Evolutionary conservation across 192 early-diverging fungal species (phyloP), one percentile per base, ranked within the genome.

Genomic region (Mortierella alpina): DNA sequence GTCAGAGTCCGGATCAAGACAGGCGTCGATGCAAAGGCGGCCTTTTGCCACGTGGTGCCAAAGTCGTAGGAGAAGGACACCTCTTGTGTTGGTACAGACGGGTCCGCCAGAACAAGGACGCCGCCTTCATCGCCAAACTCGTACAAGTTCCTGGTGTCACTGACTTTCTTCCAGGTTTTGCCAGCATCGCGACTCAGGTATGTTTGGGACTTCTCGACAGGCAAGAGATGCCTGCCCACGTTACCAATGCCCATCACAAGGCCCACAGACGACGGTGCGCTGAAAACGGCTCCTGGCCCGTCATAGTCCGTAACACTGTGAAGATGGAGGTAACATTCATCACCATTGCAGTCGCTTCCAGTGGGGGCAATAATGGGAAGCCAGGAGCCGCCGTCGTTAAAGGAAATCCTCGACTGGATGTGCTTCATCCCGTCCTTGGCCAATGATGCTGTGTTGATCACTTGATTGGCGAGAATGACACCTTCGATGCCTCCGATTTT

Each of bases 81-180:
- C 14, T 86, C 79, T 64, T 93, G 86, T 2, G 93, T 93, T 0
- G 96, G 88, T 4, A 67, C 84, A 49, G 91, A 86, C 52, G 97
- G 92, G 61, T 93, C 90, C 0, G 93, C 86, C 2, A 97, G 45
- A 51, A 95, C 84, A 11, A 98, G 68, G 15, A 99, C 80, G 0
- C 89, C 90, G n/a, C 98, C 98, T 60, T 96, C 93, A 70, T 98
- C 96, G 40, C 93, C 95, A 85, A 97, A 94, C 70, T 94, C 96
- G 71, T 93, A 92, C 63, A 93, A 82, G 63, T 89, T 84, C 17
- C 88, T 89, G 11, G 88, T 88, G 14, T 87, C 87, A 18, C 86
- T 87, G 44, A 96, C 85, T 70, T 94, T 90, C 4, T 55, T 65
- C 98, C 98, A 99, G 6, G 85, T 91, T 17, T 87, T 87, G 17